These are phyloP conservation scores for Erythrophleum ivorense DNA, from an alignment of 331 rosid genomes.

Conservation along the genomic window DNA sequence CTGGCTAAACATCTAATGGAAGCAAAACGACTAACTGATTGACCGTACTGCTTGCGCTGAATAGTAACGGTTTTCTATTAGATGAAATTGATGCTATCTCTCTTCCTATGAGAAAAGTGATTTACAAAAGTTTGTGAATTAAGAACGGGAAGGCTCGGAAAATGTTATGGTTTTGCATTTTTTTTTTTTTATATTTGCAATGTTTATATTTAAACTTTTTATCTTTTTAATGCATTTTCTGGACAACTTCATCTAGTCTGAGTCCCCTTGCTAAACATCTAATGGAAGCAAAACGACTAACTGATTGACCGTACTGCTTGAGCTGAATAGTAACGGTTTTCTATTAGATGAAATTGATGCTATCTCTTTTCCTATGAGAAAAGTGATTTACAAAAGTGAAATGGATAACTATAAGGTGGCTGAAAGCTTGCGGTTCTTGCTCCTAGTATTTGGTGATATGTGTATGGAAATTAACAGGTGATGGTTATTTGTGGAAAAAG, in stretches of 20 bases:
- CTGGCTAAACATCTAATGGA: slow-evolving; percentile 8
- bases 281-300: slow-evolving; percentile 5
- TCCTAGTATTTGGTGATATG: slow-evolving; percentile 5
- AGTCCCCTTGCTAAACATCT: slow-evolving; percentile 6
- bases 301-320: not conserved
- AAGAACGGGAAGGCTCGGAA: not conserved
- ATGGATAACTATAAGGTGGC: not conserved
- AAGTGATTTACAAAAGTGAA: not conserved
- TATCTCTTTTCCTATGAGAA: not conserved
- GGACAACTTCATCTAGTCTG: slow-evolving; percentile 8
- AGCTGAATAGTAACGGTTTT: slow-evolving; percentile 6
- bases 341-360: not conserved
- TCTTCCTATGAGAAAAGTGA: not conserved
- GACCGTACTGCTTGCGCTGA: not conserved
- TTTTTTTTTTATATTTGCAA: not conserved
- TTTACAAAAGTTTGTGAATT: not conserved
- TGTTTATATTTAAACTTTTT: slow-evolving; percentile 1
- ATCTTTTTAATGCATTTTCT: slow-evolving; percentile 17
- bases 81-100: not conserved
- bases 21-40: slow-evolving; percentile 13
- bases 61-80: not conserved
- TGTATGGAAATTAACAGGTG: slow-evolving; percentile 14
- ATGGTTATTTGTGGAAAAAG: not conserved
- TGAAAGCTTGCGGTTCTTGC: not conserved
- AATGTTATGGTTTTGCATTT: not conserved